phyloP scores from a whole-genome alignment of 2,329 filamentous ascomycete genomes.

The Penicillium griseofulvum region DNA sequence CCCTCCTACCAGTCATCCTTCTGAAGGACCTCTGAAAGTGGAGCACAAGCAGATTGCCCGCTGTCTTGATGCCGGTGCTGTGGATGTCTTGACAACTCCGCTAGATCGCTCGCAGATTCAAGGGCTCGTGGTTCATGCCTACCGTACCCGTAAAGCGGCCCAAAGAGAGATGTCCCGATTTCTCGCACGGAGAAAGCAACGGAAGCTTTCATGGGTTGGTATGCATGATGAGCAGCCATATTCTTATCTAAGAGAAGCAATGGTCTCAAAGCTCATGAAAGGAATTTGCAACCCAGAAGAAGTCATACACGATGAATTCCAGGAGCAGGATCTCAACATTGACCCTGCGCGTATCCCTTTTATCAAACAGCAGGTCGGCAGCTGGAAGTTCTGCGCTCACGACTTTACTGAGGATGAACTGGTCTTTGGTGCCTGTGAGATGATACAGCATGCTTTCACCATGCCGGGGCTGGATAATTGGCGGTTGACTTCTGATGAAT shows the following conservation, averaged over 20 bases:
- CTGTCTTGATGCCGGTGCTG: conserved; percentile 81
- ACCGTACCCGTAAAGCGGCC: conserved; percentile 75
- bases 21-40: conserved; percentile 32
- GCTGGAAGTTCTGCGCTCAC: conserved; percentile 88
- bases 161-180: conserved; percentile 70
- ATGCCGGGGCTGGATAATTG: conserved; percentile 79
- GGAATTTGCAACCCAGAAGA: conserved; percentile 75
- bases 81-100: conserved; percentile 80
- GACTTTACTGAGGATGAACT: conserved; percentile 88
- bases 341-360: conserved; percentile 61
- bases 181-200: conserved; percentile 67
- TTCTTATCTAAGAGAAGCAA: conserved; percentile 84
- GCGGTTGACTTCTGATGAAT: conserved; percentile 76
- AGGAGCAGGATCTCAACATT: conserved; percentile 64
- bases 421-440: conserved; percentile 76
- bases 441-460: conserved; percentile 82
- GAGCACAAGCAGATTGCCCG: conserved; percentile 60
- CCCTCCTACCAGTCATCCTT: conserved; percentile 18
- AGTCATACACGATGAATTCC: conserved; percentile 61
- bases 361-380: conserved; percentile 68
- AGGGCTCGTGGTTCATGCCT: conserved; percentile 76
- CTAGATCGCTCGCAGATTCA: conserved; percentile 71
- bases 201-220: conserved; percentile 90
- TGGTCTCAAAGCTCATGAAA: conserved; percentile 86
- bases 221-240: conserved; percentile 81